Base-by-base conservation (phyloP, 129 eudicot genomes). In the Tagetes patula region DNA sequence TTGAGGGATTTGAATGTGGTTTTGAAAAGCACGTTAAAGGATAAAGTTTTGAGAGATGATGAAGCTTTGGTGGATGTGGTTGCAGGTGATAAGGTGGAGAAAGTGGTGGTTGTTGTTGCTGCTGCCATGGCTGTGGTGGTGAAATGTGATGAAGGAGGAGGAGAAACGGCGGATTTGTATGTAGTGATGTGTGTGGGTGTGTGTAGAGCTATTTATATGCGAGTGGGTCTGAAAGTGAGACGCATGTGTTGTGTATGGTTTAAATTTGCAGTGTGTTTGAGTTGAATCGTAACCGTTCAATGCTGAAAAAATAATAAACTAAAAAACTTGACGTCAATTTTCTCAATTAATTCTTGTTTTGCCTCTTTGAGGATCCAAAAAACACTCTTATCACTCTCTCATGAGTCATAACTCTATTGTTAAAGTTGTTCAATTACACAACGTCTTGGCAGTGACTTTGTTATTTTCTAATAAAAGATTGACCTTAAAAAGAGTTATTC, bases 21-120 rank as follows among this genome's bases (percentile, higher is more conserved):
- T 10, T 70, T 77, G 2, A 87, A 77, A 10, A 85, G 67, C 1
- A 83, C 70, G 76, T 86, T 80, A 53, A 72, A 67, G 20, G 76
- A 70, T 38, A 84, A 70, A 68, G 81, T 65, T 73, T 87, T 67
- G 31, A 52, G 65, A 32, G 82, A 62, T 9, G 76, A 14, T 13
- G 80, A 10, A 0, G 76, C 36, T 5, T 77, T 11, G 14, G 65
- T 6, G 1, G 82, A 78, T 27, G 82, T 71, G 66, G 72, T 65
- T n/a, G 82, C 9, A 2, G 61, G 77, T 38, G 82, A 54, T 42
- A 78, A 31, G 43, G 81, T 42, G 8, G 81, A 43, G 52, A 78
- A 63, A 58, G 82, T n/a, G 5, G 82, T 64, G 0, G 70, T 64
- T 0, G 75, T 4, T 2, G 64, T 2, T 6, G 64, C 20, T 49